Percentiles rank a stretch among this genome's conserved stretches.
Conservation (phyloP, 2,329 filamentous ascomycete species). For the Calonectria pseudoturangicola region DNA sequence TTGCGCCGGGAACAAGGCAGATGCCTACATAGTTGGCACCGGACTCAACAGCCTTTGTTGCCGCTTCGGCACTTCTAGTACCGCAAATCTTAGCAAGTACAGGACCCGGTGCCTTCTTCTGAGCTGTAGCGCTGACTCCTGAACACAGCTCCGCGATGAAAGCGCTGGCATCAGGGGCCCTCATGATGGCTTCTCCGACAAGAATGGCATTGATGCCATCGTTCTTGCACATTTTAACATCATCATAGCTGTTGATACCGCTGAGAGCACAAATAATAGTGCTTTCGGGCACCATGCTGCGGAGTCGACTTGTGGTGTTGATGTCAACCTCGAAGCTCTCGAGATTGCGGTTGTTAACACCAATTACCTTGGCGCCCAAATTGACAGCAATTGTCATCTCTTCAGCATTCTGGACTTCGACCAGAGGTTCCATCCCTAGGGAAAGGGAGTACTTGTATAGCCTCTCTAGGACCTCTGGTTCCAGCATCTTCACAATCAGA, state of each 20-base stretch:
- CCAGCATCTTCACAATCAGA: slow-evolving; percentile 98
- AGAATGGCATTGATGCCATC: slow-evolving; percentile 95
- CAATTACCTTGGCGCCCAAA: slow-evolving; percentile 92
- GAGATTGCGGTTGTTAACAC: slow-evolving; percentile 97
- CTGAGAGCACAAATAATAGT: slow-evolving; percentile 96
- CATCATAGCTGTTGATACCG: slow-evolving; percentile 91
- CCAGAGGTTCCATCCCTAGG: slow-evolving; percentile 96
- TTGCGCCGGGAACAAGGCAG: slow-evolving; percentile 88
- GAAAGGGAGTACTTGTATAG: slow-evolving; percentile 93
- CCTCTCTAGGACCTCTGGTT: slow-evolving; percentile 80
- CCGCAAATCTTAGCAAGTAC: slow-evolving; percentile 96
- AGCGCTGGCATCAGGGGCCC: slow-evolving; percentile 84
- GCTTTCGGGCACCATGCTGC: slow-evolving; percentile 88
- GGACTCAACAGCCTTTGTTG: slow-evolving; percentile 85
- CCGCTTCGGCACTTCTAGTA: slow-evolving; percentile 88
- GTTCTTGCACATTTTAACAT: slow-evolving; percentile 90
- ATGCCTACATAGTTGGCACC: slow-evolving; percentile 96
- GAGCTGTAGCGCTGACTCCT: slow-evolving; percentile 63
- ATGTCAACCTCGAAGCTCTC: slow-evolving; percentile 98
- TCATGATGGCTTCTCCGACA: slow-evolving; percentile 97
- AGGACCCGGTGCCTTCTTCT: slow-evolving; percentile 61
- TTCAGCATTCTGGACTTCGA: slow-evolving; percentile 95
- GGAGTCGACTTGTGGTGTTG: slow-evolving; percentile 90
- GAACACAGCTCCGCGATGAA: slow-evolving; percentile 93
- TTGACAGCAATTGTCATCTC: slow-evolving; percentile 93